These are phyloP conservation scores for Dactylellina sp. DNA, from an alignment of 2,329 filamentous ascomycete species.

Conservation along the genomic window DNA sequence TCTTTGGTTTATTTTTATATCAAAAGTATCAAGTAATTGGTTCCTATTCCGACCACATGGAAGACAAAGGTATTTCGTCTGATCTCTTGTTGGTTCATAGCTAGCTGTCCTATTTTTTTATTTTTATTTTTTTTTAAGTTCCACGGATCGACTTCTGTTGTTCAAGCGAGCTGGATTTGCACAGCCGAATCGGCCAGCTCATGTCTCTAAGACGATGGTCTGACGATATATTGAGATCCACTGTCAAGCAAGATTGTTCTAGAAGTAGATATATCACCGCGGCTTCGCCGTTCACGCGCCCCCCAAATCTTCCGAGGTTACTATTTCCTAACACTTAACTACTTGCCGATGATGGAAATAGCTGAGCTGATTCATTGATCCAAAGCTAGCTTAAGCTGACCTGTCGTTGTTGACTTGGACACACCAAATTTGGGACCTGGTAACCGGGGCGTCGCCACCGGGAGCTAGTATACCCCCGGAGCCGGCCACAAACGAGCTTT, in stretches of 20 bases:
- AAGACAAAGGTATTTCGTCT: slow-evolving; percentile 34
- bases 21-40: slow-evolving; percentile 10
- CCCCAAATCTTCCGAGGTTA: slow-evolving; percentile 14
- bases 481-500: slow-evolving; percentile 32
- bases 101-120: neutral
- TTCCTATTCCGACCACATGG: slow-evolving; percentile 1
- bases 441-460: slow-evolving; percentile 27
- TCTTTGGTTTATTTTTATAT: slow-evolving; percentile 48
- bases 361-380: slow-evolving; percentile 40
- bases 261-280: slow-evolving; percentile 38
- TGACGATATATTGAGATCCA: slow-evolving; percentile 22
- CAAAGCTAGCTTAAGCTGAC: slow-evolving; percentile 16
- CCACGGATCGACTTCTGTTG: neutral
- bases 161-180: slow-evolving; percentile 11
- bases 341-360: slow-evolving; percentile 4
- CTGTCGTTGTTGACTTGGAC: slow-evolving; percentile 10
- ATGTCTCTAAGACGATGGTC: neutral
- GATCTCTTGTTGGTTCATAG: slow-evolving; percentile 43
- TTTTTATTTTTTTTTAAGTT: slow-evolving; percentile 18
- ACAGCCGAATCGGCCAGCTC: slow-evolving; percentile 47
- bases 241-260: slow-evolving; percentile 15
- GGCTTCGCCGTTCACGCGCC: slow-evolving; percentile 18
- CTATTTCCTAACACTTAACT: slow-evolving; percentile 20
- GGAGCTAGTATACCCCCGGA: slow-evolving; percentile 37
- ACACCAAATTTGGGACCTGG: slow-evolving; percentile 24